phyloP scores from a whole-genome alignment of 2,329 filamentous ascomycete species.

The Colletotrichum liaoningense region DNA sequence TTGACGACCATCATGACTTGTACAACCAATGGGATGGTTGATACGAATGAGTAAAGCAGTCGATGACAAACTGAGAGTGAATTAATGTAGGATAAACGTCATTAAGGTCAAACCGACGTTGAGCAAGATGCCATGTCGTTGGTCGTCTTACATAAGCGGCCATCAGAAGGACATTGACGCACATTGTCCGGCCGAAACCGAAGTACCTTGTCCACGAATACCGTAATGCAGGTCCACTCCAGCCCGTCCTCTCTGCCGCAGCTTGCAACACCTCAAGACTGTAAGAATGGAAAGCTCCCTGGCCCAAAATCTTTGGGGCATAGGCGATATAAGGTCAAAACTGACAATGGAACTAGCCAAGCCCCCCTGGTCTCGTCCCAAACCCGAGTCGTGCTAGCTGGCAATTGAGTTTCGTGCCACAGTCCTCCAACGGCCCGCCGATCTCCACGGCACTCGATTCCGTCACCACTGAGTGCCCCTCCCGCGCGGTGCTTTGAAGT shows the following conservation, averaged over 20 bases:
- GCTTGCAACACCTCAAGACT: not conserved
- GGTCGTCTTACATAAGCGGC: conserved; percentile 20
- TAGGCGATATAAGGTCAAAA: conserved; percentile 20
- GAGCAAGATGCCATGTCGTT: conserved; percentile 7
- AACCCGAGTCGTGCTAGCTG: not conserved
- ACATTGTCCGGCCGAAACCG: conserved; percentile 10
- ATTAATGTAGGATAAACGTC: not conserved
- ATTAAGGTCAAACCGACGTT: not conserved
- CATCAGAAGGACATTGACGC: not conserved
- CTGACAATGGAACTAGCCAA: not conserved
- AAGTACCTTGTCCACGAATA: not conserved
- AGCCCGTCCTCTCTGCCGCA: too few relatives aligned
- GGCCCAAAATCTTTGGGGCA: not conserved
- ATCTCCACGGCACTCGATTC: not conserved
- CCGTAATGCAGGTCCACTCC: not conserved
- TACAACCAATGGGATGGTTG: not conserved
- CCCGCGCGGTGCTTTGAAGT: not conserved
- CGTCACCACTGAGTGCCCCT: not conserved
- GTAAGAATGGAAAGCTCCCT: too few relatives aligned
- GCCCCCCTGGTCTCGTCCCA: not conserved
- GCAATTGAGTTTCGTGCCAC: not conserved
- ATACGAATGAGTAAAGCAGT: not conserved
- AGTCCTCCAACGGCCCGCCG: not conserved
- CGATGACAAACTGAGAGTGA: not conserved
- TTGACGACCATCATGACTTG: not conserved